Evolutionary conservation across 441 rosid genomes (phyloP).

Genomic region (Pelargonium myrrhifolium): DNA sequence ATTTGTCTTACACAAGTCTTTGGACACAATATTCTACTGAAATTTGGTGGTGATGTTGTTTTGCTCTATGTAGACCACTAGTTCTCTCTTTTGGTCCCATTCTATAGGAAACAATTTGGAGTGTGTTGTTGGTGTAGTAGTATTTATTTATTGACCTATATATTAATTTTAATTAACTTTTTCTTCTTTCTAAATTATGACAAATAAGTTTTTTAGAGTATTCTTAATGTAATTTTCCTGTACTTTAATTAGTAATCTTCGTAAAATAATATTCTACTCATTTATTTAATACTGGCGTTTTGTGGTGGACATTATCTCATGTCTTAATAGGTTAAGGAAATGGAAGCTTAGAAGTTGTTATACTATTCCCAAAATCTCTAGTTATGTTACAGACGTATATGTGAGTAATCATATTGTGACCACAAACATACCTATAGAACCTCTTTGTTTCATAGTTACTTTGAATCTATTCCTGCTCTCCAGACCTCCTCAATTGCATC

Average conservation of each 20-base stretch:
- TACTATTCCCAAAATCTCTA: not conserved
- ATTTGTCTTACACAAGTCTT: not conserved
- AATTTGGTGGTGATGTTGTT: constrained; percentile 2
- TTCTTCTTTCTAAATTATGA: not conserved
- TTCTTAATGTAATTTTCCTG: not conserved
- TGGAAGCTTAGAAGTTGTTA: not conserved
- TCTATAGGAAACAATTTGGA: not conserved
- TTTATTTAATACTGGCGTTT: too few species aligned
- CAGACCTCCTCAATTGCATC: not conserved
- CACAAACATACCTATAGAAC: not conserved
- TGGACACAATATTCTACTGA: not conserved
- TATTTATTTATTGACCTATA: not conserved
- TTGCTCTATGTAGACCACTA: not conserved
- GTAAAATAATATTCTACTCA: not conserved
- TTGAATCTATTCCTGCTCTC: not conserved
- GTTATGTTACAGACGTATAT: not conserved
- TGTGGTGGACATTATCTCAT: too few species aligned
- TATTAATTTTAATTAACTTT: not conserved
- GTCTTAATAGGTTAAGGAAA: too few species aligned
- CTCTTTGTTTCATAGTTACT: not conserved
- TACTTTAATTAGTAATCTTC: not conserved
- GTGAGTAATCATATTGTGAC: not conserved
- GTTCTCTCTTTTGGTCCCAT: not conserved
- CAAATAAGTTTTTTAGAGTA: not conserved
- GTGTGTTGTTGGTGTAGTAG: not conserved